Evolutionary conservation across 2,329 filamentous ascomycete species (phyloP), one percentile per base, ranked within the genome.

Genomic region (Penicillium sp.): DNA sequence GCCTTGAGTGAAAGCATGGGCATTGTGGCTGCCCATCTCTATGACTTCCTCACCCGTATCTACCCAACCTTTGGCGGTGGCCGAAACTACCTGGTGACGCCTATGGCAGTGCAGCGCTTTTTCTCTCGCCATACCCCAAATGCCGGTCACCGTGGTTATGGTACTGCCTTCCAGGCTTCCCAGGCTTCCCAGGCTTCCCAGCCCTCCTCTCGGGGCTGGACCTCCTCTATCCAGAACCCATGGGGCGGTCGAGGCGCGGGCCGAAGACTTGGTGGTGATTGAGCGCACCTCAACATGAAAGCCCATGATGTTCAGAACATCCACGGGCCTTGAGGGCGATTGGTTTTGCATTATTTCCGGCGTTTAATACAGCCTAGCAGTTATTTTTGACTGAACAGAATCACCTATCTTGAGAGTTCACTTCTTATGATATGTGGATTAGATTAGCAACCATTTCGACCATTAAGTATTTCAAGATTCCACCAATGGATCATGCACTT

Each of bases 21-120:
- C n/a, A 81, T 99, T 11, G 63, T 96, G 44, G 91, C 93, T 13
- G 93, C 93, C 4, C 95, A 99, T 73, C 69, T 95, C 21, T 96
- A 92, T 75, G 91, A 98, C 72, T 99, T 98, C 70, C 75, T 97
- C 50, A 92, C 90, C 2, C 85, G 91, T 49, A 83, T 97, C 43
- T 98, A 92, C 81, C 95, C 95, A 5, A 86, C 90, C 54, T 95
- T 95, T 70, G 93, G 92, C 31, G 90, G 91, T 55, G 95, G 95
- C 0, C 81, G 80, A 51, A 96, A 93, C 69, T 82, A 88, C 49
- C 81, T 97, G 35, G 80, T 82, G 14, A 95, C 92, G 0, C 95
- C 95, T 2, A 72, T 74, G 6, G 87, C 92, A 64, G 76, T 98
- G 57, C 86, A 85, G 58, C 82, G 83, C 54, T 83, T 90, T 64